phyloP scores from a whole-genome alignment of 345 rosid species.

The Clarkia xantiana region DNA sequence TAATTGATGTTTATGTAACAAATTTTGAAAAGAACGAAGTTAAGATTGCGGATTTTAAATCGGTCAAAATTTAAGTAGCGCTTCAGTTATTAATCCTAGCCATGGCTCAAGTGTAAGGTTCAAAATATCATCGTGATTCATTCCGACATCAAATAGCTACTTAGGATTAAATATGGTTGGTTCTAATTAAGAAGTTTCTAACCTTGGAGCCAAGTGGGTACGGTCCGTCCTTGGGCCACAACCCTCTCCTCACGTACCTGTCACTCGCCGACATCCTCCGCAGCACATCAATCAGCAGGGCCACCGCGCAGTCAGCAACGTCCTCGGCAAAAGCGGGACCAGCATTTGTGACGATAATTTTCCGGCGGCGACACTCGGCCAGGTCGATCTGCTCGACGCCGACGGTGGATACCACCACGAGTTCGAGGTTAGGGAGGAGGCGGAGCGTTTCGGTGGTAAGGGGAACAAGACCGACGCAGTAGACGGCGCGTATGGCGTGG shows the following conservation, averaged over 20 bases:
- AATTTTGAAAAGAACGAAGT: too few species aligned
- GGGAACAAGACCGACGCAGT: conserved; percentile 17
- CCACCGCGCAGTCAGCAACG: conserved; percentile 29
- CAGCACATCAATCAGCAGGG: conserved; percentile 27
- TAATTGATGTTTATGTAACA: too few species aligned
- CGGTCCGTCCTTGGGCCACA: conserved; percentile 15
- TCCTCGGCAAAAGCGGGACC: conserved; percentile 27
- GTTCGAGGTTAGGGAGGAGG: conserved; percentile 18
- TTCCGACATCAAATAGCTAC: background rate
- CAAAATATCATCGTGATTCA: background rate
- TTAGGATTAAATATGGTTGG: background rate
- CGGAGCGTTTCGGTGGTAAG: conserved; percentile 15
- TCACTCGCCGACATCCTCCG: conserved; percentile 17
- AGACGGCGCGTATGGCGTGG: conserved; percentile 15
- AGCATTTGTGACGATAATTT: conserved; percentile 22
- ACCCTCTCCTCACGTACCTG: conserved; percentile 20
- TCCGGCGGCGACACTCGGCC: conserved; percentile 26
- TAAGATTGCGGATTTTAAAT: too few species aligned
- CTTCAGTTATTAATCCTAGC: too few species aligned
- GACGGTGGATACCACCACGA: conserved; percentile 20
- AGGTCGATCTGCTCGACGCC: conserved; percentile 33
- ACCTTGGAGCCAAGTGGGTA: conserved; percentile 31
- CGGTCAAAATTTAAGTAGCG: too few species aligned
- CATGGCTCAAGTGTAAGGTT: too few species aligned
- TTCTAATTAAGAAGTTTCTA: background rate